Evolutionary conservation across 2,329 filamentous ascomycete genomes (phyloP).

Genomic region (Neurospora sp.): DNA sequence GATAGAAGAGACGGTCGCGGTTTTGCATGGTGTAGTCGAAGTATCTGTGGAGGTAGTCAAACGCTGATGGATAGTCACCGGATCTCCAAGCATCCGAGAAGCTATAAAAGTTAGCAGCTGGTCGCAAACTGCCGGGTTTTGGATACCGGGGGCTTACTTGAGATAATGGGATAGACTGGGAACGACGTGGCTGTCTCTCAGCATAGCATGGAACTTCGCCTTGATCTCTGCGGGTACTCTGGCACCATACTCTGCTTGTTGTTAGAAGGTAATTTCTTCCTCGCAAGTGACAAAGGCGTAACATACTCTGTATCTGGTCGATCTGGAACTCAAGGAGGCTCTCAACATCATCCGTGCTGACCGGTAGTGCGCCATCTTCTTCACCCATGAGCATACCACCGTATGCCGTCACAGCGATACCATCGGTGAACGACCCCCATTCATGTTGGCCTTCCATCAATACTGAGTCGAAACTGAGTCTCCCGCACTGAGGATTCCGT

Average conservation of each 20-base stretch:
- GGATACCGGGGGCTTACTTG: slow-evolving; percentile 34
- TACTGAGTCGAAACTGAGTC: slow-evolving; percentile 49
- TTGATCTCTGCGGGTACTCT: slow-evolving; percentile 68
- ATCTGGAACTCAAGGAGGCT: slow-evolving; percentile 80
- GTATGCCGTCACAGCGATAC: slow-evolving; percentile 31
- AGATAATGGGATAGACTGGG: slow-evolving; percentile 71
- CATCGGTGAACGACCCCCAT: slow-evolving; percentile 32
- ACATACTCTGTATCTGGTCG: slow-evolving; percentile 69
- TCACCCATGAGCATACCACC: slow-evolving; percentile 38
- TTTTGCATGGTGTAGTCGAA: slow-evolving; percentile 95
- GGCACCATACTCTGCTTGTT: slow-evolving; percentile 55
- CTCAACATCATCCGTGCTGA: slow-evolving; percentile 74
- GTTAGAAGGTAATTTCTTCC: slow-evolving; percentile 1
- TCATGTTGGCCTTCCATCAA: slow-evolving; percentile 37
- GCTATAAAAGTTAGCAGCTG: slow-evolving; percentile 28
- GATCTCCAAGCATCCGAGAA: slow-evolving; percentile 90
- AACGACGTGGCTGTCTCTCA: slow-evolving; percentile 55
- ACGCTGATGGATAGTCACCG: slow-evolving; percentile 80
- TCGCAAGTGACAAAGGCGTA: neutral
- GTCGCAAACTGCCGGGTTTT: slow-evolving; percentile 8
- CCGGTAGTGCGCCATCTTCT: slow-evolving; percentile 26
- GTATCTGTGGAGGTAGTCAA: slow-evolving; percentile 86
- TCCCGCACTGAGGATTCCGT: slow-evolving; percentile 48
- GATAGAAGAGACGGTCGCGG: slow-evolving; percentile 75
- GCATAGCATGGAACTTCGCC: slow-evolving; percentile 56